Evolutionary conservation across 2,329 filamentous ascomycete species (phyloP), one percentile per base, ranked within the genome.

Genomic region (Ceratocystis cacaofunesta): DNA sequence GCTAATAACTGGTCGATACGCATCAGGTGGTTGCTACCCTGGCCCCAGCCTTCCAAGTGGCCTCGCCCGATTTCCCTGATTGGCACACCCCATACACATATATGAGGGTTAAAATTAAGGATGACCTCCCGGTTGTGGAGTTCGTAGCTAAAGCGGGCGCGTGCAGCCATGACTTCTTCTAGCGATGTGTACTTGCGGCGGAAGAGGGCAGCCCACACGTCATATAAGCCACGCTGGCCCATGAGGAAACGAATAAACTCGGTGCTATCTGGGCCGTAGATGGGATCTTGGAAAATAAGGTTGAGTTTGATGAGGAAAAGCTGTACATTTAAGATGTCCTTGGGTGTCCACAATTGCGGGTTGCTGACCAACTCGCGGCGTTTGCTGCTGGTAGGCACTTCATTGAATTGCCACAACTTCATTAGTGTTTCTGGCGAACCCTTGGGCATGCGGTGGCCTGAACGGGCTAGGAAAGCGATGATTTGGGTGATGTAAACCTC

Each of bases 331-430:
- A 83, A 81, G 8, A 94, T 73, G 70, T 89, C 84, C 3, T 72
- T 67, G 66, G 86, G 76, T 8, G 79, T 76, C 79, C 87, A 87
- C 61, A 85, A 76, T 0, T 70, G 69, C 8, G 64, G 63, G 72
- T 83, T 83, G 36, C 76, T 76, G 4, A 90, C 72, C 5, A 86
- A 75, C 1, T 76, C 76, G 5, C 78, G 73, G 0, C 89, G 83
- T 15, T 80, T 76, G 0, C 69, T 70, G 62, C 79, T 86, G 15
- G 82, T 84, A 0, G 82, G 76, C 3, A 86, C 75, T 70, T 91
- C 88, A 77, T 90, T 84, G 43, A 89, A 71, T 63, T 88, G 79
- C 90, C 90, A 94, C 19, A 90, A 76, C 71, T 88, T 88, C 70
- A 83, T 78, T 58, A 88, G 74, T 1, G 79, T 78, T 10, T 70